These are phyloP conservation scores for Fomitopsis schrenkii DNA, from an alignment of 1,284 basidiomycete species.

Conservation along the genomic window DNA sequence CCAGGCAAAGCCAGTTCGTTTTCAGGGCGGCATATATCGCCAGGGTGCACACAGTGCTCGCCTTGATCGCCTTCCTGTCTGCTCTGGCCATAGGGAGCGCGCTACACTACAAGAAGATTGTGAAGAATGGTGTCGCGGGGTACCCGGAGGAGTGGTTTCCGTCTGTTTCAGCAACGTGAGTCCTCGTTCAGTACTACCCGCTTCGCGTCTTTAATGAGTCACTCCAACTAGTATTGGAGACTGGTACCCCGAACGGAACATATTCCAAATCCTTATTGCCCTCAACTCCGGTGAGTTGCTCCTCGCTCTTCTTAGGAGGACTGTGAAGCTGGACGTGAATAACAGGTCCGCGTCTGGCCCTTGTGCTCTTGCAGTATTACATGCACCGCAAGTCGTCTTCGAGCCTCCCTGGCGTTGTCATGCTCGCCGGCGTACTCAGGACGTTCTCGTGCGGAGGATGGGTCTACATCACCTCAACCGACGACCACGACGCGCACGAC, in stretches of 20 bases:
- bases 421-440: conserved; percentile 65
- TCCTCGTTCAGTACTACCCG: conserved; percentile 14
- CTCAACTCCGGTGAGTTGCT: conserved; percentile 64
- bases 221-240: conserved; percentile 69
- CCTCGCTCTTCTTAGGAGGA: neutral
- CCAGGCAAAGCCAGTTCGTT: conserved; percentile 9
- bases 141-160: conserved; percentile 94
- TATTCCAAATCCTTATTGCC: conserved; percentile 91
- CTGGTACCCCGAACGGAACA: conserved; percentile 85
- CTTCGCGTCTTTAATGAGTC: neutral
- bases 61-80: conserved; percentile 63
- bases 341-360: conserved; percentile 75
- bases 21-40: conserved; percentile 49
- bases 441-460: conserved; percentile 88
- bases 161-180: conserved; percentile 88
- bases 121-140: conserved; percentile 83
- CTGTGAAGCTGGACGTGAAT: conserved; percentile 1
- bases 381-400: conserved; percentile 44
- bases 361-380: conserved; percentile 74
- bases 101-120: conserved; percentile 83
- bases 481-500: conserved; percentile 83
- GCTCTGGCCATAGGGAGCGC: conserved; percentile 69
- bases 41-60: conserved; percentile 68
- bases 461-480: conserved; percentile 87
- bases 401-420: conserved; percentile 50